Conservation (phyloP, 768 basidiomycete genomes). For the Xerocomellus intermedius region DNA sequence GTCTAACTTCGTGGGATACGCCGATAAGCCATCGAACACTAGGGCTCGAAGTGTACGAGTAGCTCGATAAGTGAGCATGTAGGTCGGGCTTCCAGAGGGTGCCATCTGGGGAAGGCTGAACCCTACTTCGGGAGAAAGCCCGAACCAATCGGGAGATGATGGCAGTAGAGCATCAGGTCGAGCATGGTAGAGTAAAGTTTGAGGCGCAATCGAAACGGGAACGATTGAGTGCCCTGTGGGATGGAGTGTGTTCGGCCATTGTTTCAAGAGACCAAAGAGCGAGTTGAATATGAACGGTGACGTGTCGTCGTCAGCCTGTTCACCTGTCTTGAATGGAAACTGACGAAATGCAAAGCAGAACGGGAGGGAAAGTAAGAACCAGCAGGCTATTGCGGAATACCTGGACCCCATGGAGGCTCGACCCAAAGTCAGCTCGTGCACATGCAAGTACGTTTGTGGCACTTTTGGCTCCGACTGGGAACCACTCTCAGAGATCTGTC, state of each 20-base stretch:
- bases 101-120: conserved; percentile 6
- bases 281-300: conserved; percentile 6
- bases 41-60: background rate
- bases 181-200: conserved; percentile 2
- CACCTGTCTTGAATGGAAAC: background rate
- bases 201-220: background rate
- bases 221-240: conserved; percentile 3
- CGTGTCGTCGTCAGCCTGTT: background rate
- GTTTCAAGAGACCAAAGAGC: conserved; percentile 5
- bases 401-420: background rate
- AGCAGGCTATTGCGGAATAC: background rate
- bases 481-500: too few relatives aligned
- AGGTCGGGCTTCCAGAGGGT: background rate
- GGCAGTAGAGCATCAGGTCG: background rate
- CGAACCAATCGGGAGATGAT: conserved; percentile 4
- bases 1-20: background rate
- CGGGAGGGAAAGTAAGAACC: background rate
- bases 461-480: too few relatives aligned
- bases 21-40: conserved; percentile 6
- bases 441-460: too few relatives aligned
- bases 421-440: background rate
- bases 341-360: background rate
- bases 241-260: conserved; percentile 7
- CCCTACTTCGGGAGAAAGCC: conserved; percentile 4
- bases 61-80: conserved; percentile 3